Evolutionary conservation across 2,329 filamentous ascomycete species (phyloP).

Genomic region (Daldinia sp.): DNA sequence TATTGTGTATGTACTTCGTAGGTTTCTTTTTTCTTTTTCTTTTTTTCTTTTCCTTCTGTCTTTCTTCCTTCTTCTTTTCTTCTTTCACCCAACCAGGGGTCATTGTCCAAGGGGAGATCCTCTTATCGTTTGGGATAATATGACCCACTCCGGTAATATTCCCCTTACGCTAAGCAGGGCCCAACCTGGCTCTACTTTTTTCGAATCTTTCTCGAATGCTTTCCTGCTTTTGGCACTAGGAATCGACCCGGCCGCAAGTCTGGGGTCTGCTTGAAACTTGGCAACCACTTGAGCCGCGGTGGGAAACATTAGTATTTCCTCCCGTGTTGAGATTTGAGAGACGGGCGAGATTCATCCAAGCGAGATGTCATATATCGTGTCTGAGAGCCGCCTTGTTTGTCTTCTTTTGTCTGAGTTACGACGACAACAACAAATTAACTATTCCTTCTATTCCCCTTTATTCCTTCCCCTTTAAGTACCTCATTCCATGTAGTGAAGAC

Average conservation of each 20-base stretch:
- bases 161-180: constrained; percentile 45
- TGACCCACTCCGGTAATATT: constrained; percentile 45
- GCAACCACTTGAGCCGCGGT: constrained; percentile 33
- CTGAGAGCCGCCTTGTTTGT: constrained; percentile 28
- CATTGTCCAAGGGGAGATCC: constrained; percentile 41
- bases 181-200: constrained; percentile 36
- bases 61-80: constrained; percentile 22
- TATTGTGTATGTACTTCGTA: neutral
- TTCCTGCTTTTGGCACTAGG: constrained; percentile 39
- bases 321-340: constrained; percentile 15
- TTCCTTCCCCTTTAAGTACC: neutral
- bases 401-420: constrained; percentile 5
- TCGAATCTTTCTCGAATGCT: constrained; percentile 50
- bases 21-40: constrained; percentile 17
- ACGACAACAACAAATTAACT: no score
- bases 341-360: constrained; percentile 29
- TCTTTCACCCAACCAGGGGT: constrained; percentile 37
- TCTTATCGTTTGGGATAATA: constrained; percentile 38
- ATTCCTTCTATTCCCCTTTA: neutral
- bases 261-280: constrained; percentile 37
- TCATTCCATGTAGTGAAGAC: neutral
- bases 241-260: constrained; percentile 38
- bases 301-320: constrained; percentile 34
- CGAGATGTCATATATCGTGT: constrained; percentile 33
- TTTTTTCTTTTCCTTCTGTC: constrained; percentile 13